Evolutionary conservation across 345 rosid species (phyloP).

Genomic region (Heritiera littoralis): DNA sequence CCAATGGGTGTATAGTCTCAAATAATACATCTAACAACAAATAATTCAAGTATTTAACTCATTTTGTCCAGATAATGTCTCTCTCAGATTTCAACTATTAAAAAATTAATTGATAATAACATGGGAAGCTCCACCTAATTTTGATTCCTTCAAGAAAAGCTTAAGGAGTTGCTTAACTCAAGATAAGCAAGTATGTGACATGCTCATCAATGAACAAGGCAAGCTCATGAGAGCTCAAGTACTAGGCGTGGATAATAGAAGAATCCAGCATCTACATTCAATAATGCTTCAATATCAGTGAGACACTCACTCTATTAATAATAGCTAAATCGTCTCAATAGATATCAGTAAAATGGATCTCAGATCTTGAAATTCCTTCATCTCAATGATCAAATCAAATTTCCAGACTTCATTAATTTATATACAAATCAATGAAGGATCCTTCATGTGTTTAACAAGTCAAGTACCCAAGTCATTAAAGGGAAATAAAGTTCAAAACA

Average conservation of each 20-base stretch:
- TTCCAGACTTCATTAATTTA: not conserved
- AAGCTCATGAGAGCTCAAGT: not conserved
- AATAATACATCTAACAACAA: not conserved
- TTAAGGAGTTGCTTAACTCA: not conserved
- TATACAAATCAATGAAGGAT: not conserved
- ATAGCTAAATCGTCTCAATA: not conserved
- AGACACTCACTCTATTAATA: not conserved
- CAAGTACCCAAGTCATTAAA: constrained; percentile 10
- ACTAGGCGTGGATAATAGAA: not conserved
- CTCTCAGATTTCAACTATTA: not conserved
- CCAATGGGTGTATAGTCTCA: not conserved
- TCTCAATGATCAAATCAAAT: not conserved
- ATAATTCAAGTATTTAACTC: not conserved
- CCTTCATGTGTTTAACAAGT: constrained; percentile 12
- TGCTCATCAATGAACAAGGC: not conserved
- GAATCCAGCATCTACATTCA: not conserved
- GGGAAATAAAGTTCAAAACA: constrained; percentile 11
- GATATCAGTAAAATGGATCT: constrained; percentile 7
- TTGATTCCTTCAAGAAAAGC: not conserved
- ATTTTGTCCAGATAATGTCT: constrained; percentile 11
- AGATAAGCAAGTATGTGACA: not conserved
- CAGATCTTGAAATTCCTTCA: not conserved
- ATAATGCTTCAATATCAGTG: not conserved
- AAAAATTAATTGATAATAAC: not conserved
- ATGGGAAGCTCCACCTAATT: not conserved